Evolutionary conservation across 805 yeast genomes (phyloP).

Genomic region (Naumovozyma dairenensis): DNA sequence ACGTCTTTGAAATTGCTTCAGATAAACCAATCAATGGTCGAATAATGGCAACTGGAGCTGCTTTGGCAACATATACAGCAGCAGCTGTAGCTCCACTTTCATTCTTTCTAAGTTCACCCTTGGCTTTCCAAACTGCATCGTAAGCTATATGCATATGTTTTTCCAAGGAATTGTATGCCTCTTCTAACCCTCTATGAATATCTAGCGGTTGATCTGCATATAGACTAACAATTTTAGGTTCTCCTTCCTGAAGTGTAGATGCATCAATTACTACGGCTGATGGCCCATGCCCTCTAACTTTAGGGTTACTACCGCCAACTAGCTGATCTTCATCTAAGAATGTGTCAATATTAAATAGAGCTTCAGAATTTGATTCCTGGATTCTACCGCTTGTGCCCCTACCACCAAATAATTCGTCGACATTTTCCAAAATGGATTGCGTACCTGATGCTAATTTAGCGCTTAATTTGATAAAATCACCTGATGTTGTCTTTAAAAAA

Average conservation of each 20-base stretch:
- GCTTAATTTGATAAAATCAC: conserved; percentile 72
- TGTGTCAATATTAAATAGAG: conserved; percentile 12
- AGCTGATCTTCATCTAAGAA: conserved; percentile 29
- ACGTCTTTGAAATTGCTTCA: conserved; percentile 73
- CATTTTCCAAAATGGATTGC: conserved; percentile 65
- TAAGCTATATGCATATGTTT: conserved; percentile 57
- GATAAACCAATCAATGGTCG: conserved; percentile 89
- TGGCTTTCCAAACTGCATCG: conserved; percentile 50
- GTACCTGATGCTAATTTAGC: conserved; percentile 84
- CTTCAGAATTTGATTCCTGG: conserved; percentile 4
- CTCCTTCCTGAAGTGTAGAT: conserved; percentile 12
- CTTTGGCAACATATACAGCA: conserved; percentile 55
- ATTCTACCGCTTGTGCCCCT: conserved; percentile 46
- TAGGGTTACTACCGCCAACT: conserved; percentile 28
- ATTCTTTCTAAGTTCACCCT: conserved; percentile 47
- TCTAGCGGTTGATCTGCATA: conserved; percentile 79
- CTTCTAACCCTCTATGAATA: conserved; percentile 58
- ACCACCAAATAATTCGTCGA: conserved; percentile 75
- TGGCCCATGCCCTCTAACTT: conserved; percentile 23
- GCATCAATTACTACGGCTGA: conserved; percentile 23
- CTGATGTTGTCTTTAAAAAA: conserved; percentile 70
- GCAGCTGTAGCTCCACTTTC: conserved; percentile 44
- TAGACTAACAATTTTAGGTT: conserved; percentile 44
- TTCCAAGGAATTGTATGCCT: conserved; percentile 68
- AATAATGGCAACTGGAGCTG: conserved; percentile 70